Evolutionary conservation across 1,139 yeast species (phyloP).

Genomic region (Wickerhamomyces sp.): DNA sequence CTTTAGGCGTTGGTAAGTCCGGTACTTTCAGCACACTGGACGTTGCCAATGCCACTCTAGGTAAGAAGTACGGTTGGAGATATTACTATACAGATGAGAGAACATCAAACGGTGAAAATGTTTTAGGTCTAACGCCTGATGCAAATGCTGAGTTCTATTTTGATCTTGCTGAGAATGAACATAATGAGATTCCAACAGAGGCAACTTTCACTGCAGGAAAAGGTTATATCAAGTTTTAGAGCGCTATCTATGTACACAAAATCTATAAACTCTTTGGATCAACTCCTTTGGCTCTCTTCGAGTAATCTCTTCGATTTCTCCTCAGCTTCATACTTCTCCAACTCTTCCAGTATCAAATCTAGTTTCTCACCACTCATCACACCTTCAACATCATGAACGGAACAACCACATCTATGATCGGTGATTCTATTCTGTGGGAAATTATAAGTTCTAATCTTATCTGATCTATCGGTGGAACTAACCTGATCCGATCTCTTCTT

Average conservation of each 20-base stretch:
- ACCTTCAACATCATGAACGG: constrained; percentile 75
- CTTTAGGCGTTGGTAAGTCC: constrained; percentile 4
- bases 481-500: constrained; percentile 78
- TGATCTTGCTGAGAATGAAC: constrained; percentile 3
- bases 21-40: constrained; percentile 1
- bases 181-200: constrained; percentile 3
- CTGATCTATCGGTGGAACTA: constrained; percentile 82
- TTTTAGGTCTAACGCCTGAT: background rate
- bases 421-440: constrained; percentile 90
- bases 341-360: constrained; percentile 55
- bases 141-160: constrained; percentile 5
- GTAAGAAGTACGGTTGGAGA: constrained; percentile 1
- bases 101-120: constrained; percentile 2
- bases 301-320: constrained; percentile 37
- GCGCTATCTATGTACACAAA: constrained; percentile 18
- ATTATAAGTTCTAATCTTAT: constrained; percentile 90
- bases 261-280: constrained; percentile 19
- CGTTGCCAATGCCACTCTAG: background rate
- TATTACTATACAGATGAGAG: constrained; percentile 5
- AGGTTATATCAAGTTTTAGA: constrained; percentile 9
- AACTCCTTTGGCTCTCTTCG: constrained; percentile 30
- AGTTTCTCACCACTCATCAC: constrained; percentile 69
- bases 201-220: constrained; percentile 4
- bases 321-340: constrained; percentile 42
- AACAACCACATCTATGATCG: constrained; percentile 84